phyloP scores from a whole-genome alignment of 2,329 filamentous ascomycete species.

The Aspergillus quadricinctus region DNA sequence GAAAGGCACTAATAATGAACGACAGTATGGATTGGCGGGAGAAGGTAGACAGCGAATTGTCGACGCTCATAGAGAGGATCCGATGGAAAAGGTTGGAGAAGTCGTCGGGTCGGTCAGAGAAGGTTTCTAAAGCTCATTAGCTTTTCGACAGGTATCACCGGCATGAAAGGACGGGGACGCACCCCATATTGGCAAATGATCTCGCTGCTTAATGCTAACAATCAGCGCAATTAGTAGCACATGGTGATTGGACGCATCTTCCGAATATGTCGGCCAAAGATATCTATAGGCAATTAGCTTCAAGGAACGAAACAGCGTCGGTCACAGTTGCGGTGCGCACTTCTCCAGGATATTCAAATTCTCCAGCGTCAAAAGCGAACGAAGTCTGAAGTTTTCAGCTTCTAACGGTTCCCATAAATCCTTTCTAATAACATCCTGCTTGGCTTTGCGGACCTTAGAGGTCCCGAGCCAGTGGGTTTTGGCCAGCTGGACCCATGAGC shows the following conservation, averaged over 20 bases:
- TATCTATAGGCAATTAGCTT: slow-evolving; percentile 55
- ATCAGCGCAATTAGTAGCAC: slow-evolving; percentile 82
- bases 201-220: slow-evolving; percentile 80
- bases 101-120: slow-evolving; percentile 69
- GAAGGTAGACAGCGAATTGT: slow-evolving; percentile 59
- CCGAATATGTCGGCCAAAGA: slow-evolving; percentile 88
- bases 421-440: slow-evolving; percentile 74
- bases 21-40: slow-evolving; percentile 79
- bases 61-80: slow-evolving; percentile 79
- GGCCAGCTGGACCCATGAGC: slow-evolving; percentile 63
- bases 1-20: slow-evolving; percentile 88
- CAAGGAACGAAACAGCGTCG: neutral
- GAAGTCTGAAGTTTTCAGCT: slow-evolving; percentile 71
- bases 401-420: slow-evolving; percentile 88
- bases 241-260: slow-evolving; percentile 87
- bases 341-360: slow-evolving; percentile 85
- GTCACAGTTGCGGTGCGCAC: slow-evolving; percentile 39
- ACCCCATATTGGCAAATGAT: slow-evolving; percentile 80
- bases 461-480: slow-evolving; percentile 78
- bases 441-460: slow-evolving; percentile 69
- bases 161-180: slow-evolving; percentile 3
- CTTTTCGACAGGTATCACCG: neutral
- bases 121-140: slow-evolving; percentile 57
- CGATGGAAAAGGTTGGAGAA: slow-evolving; percentile 89
- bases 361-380: slow-evolving; percentile 76